phyloP scores from a whole-genome alignment of 208 protist species.

The Naegleria fowleri region DNA sequence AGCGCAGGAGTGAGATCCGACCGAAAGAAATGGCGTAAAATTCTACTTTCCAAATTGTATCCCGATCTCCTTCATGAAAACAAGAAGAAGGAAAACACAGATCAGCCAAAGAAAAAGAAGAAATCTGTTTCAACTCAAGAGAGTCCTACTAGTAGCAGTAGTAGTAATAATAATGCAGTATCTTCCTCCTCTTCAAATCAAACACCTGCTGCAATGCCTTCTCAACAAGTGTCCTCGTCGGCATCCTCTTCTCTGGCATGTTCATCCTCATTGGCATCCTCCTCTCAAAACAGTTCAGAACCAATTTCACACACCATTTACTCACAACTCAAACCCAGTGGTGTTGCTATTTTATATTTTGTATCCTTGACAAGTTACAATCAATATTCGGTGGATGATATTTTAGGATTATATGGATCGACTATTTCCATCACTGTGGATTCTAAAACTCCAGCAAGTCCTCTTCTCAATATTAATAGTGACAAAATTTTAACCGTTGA shows the following conservation, averaged over 20 bases:
- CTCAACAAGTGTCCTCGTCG: too few relatives aligned
- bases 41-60: not conserved
- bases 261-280: too few relatives aligned
- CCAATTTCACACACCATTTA: not conserved
- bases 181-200: too few relatives aligned
- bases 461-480: not conserved
- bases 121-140: too few relatives aligned
- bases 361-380: not conserved
- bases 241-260: too few relatives aligned
- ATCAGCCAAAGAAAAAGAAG: not conserved
- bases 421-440: not conserved
- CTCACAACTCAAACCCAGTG: not conserved
- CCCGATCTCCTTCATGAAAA: not conserved
- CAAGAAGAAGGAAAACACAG: not conserved
- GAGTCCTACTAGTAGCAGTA: too few relatives aligned
- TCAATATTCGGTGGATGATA: not conserved
- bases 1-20: not conserved
- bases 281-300: not conserved
- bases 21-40: not conserved
- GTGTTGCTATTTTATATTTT: not conserved
- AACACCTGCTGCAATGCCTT: too few relatives aligned
- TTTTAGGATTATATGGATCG: not conserved
- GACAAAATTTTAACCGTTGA: not conserved
- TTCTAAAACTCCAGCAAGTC: not conserved
- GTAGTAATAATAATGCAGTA: too few relatives aligned